phyloP scores from a whole-genome alignment of 2,329 filamentous ascomycete genomes.

The Rutstroemia sydowiana region DNA sequence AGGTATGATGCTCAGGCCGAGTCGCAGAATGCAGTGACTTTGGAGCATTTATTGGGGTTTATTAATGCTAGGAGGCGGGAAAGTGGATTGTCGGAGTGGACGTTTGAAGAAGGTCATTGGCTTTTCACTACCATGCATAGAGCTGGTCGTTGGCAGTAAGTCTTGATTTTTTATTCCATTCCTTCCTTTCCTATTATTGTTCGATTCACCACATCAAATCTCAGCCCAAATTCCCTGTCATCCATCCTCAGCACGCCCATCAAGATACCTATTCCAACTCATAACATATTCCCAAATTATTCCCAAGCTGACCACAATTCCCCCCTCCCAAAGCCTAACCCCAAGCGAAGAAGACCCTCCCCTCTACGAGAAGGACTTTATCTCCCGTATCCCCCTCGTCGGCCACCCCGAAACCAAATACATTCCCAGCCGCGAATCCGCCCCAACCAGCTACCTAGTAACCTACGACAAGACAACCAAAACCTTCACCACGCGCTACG shows the following conservation, averaged over 20 bases:
- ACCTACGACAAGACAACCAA: neutral
- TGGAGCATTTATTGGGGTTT: neutral
- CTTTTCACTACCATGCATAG: neutral
- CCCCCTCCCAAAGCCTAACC: neutral
- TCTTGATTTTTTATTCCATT: neutral
- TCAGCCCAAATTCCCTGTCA: too few species aligned
- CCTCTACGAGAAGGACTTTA: neutral
- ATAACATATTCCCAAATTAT: too few species aligned
- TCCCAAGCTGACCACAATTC: neutral
- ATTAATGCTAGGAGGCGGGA: neutral
- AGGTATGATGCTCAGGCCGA: neutral
- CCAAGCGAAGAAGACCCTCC: neutral
- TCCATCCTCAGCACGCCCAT: too few species aligned
- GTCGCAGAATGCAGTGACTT: neutral
- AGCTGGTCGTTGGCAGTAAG: neutral
- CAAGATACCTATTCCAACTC: too few species aligned
- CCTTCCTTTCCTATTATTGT: too few species aligned
- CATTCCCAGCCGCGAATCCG: slow-evolving; percentile 9
- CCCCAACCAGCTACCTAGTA: slow-evolving; percentile 5
- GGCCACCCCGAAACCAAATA: slow-evolving; percentile 27
- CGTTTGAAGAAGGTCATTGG: neutral
- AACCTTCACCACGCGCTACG: slow-evolving; percentile 17
- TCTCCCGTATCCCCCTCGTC: slow-evolving; percentile 19
- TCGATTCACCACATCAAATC: too few species aligned
- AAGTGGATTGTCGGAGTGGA: neutral